phyloP scores from a whole-genome alignment of 345 rosid genomes.

The Eucalyptus decipiens region DNA sequence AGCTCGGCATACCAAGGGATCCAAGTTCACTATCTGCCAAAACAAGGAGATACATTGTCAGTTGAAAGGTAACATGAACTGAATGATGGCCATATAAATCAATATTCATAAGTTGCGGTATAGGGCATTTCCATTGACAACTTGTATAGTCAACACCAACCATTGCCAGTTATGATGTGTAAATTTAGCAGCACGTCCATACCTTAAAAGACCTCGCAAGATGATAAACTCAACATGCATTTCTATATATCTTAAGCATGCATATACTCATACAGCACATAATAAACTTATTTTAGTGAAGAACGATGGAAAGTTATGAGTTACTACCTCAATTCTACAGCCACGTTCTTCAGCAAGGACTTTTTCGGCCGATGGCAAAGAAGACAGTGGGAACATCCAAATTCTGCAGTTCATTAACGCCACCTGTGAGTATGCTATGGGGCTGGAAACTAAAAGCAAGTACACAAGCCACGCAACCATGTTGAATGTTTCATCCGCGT shows the following conservation, averaged over 20 bases:
- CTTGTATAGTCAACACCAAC: neutral
- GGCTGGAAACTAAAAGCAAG: neutral
- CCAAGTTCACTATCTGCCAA: constrained; percentile 63
- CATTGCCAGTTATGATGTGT: neutral
- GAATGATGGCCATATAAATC: neutral
- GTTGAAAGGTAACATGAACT: neutral
- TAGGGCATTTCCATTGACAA: neutral
- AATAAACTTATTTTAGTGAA: neutral
- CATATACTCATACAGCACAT: neutral
- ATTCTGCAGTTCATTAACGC: constrained; percentile 32
- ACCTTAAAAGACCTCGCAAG: neutral
- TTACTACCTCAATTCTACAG: constrained; percentile 48
- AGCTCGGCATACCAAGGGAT: constrained; percentile 76
- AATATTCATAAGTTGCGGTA: neutral
- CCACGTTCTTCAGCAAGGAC: constrained; percentile 29
- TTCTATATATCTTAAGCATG: neutral
- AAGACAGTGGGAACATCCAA: constrained; percentile 69
- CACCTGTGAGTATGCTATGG: neutral
- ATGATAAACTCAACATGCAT: neutral
- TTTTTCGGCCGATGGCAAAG: constrained; percentile 58
- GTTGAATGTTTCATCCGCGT: neutral
- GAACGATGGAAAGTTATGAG: neutral
- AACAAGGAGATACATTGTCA: neutral
- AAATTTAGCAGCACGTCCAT: neutral
- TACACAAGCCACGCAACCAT: neutral